phyloP scores from a whole-genome alignment of 1,284 basidiomycete species.

The Fomes fomentarius region DNA sequence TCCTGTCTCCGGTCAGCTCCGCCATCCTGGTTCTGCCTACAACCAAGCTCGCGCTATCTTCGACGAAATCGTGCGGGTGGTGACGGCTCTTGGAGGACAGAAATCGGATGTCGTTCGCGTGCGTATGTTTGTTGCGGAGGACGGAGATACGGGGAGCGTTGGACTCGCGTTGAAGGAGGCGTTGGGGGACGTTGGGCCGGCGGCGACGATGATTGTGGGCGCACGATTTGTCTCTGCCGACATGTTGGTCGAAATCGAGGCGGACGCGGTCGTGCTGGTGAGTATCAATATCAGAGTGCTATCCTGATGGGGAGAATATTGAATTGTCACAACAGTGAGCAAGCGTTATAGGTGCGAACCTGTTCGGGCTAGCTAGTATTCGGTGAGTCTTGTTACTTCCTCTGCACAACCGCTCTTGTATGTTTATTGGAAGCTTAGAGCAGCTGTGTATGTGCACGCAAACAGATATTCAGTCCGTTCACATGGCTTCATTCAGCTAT shows the following conservation, averaged over 20 bases:
- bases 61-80: constrained; percentile 43
- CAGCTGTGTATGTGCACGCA: too few relatives aligned
- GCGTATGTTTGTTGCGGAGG: constrained; percentile 49
- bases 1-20: constrained; percentile 40
- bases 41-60: constrained; percentile 46
- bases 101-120: constrained; percentile 47
- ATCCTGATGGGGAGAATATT: too few relatives aligned
- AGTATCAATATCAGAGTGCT: constrained; percentile 1
- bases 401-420: too few relatives aligned
- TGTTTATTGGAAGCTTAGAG: too few relatives aligned
- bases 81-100: constrained; percentile 44
- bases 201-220: constrained; percentile 54
- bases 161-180: constrained; percentile 47
- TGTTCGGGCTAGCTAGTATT: too few relatives aligned
- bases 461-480: too few relatives aligned
- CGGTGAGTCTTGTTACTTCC: too few relatives aligned
- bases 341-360: too few relatives aligned
- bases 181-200: constrained; percentile 46
- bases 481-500: too few relatives aligned
- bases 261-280: constrained; percentile 41
- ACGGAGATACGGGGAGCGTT: constrained; percentile 44
- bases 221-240: constrained; percentile 44
- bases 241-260: constrained; percentile 56
- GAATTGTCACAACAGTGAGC: background rate
- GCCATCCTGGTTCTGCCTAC: constrained; percentile 47